Evolutionary conservation across 345 rosid genomes (phyloP).

Genomic region (Reutealis trisperma): DNA sequence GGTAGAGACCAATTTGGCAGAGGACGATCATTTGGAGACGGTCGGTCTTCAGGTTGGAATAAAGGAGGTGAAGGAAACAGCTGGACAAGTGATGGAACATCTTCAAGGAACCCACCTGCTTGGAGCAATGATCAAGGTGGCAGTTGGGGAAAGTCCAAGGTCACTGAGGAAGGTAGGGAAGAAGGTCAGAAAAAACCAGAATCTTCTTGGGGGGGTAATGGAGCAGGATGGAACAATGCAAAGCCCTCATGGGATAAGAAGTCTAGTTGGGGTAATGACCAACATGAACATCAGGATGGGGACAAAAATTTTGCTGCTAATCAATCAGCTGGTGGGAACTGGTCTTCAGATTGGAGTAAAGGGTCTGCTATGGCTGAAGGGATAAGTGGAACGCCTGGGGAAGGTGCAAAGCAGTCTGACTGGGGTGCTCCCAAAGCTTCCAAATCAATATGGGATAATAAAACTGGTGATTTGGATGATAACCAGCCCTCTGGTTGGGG

Average conservation of each 20-base stretch:
- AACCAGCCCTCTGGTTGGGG: conserved; percentile 17
- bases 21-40: conserved; percentile 34
- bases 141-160: conserved; percentile 27
- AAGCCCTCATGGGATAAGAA: not conserved
- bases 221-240: conserved; percentile 8
- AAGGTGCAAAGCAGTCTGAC: not conserved
- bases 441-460: conserved; percentile 15
- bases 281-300: not conserved
- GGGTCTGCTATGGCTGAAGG: not conserved
- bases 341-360: not conserved
- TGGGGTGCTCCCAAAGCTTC: conserved; percentile 22
- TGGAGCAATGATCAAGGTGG: conserved; percentile 19
- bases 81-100: conserved; percentile 8
- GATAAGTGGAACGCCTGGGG: not conserved
- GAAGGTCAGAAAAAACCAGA: conserved; percentile 20
- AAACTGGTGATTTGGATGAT: not conserved
- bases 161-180: conserved; percentile 9
- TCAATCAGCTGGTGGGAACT: not conserved
- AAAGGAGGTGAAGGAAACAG: conserved; percentile 28
- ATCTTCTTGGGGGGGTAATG: conserved; percentile 9
- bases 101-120: conserved; percentile 6
- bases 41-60: conserved; percentile 37
- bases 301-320: not conserved
- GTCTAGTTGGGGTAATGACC: conserved; percentile 20
- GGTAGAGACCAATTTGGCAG: conserved; percentile 32